Evolutionary conservation across 2,329 filamentous ascomycete species (phyloP).

Genomic region (Colletotrichum melonis): DNA sequence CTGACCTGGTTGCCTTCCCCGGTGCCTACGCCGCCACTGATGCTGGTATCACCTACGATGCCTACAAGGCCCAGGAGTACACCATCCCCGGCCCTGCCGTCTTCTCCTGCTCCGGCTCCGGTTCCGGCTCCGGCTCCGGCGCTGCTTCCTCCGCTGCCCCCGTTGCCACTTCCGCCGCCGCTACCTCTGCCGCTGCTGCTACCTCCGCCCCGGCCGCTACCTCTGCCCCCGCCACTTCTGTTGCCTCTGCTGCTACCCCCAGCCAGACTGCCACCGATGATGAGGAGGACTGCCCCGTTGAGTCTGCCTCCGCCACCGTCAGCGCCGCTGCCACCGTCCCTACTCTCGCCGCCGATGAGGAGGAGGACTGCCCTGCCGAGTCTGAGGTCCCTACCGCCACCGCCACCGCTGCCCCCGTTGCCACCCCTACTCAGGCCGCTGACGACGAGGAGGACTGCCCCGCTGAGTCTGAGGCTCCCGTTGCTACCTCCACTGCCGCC

Average conservation of each 20-base stretch:
- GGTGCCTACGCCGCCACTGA: conserved; percentile 60
- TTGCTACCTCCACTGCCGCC: neutral
- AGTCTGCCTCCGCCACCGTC: neutral
- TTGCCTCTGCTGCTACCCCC: conserved; percentile 6
- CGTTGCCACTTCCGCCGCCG: conserved; percentile 1
- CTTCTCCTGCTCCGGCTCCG: conserved; percentile 51
- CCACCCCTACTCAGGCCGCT: neutral
- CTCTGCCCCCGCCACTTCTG: conserved; percentile 4
- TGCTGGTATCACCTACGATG: conserved; percentile 59
- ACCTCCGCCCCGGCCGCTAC: conserved; percentile 5
- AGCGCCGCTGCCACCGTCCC: conserved; percentile 1
- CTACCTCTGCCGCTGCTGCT: conserved; percentile 1
- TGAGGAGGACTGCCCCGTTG: conserved; percentile 14
- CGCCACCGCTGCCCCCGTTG: conserved; percentile 9
- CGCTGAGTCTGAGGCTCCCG: conserved; percentile 17
- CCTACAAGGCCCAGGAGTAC: conserved; percentile 58
- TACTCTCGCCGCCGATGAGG: conserved; percentile 11
- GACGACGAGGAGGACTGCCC: conserved; percentile 30
- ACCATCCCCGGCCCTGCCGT: conserved; percentile 59
- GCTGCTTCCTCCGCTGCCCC: conserved; percentile 10
- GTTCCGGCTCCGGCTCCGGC: conserved; percentile 24
- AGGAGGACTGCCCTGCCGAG: conserved; percentile 31
- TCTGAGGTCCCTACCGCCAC: neutral
- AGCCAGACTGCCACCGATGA: neutral
- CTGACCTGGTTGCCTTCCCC: conserved; percentile 57